Conservation (phyloP, 495 filamentous ascomycete species). For the Daldinia loculata region DNA sequence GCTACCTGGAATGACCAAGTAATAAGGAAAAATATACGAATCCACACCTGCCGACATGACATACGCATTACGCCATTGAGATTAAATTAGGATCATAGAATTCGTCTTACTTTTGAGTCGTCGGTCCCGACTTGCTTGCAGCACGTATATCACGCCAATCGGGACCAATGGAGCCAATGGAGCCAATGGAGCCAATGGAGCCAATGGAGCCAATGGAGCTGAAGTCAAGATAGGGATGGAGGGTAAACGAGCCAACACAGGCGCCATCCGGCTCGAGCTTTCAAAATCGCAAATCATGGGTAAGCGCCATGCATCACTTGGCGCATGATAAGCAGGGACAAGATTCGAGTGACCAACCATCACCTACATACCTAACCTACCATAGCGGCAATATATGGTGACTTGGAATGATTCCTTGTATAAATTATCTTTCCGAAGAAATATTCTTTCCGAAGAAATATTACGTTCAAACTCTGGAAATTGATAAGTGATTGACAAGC, state of each 20-base stretch:
- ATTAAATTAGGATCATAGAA: neutral
- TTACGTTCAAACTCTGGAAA: too few relatives aligned
- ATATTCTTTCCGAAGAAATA: too few relatives aligned
- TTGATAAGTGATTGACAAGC: too few relatives aligned
- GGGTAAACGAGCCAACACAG: neutral
- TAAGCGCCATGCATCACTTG: slow-evolving; percentile 30
- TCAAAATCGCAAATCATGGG: slow-evolving; percentile 20
- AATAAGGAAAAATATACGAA: too few relatives aligned
- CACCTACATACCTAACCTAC: too few relatives aligned
- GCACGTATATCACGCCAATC: neutral
- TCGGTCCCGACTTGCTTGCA: neutral
- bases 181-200: too few relatives aligned
- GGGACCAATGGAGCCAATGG: neutral
- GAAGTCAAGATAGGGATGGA: neutral
- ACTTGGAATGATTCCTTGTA: too few relatives aligned
- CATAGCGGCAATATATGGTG: too few relatives aligned
- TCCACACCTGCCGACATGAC: neutral
- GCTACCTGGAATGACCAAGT: too few relatives aligned
- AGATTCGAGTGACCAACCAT: slow-evolving; percentile 19
- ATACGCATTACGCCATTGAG: neutral
- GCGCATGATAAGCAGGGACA: slow-evolving; percentile 2
- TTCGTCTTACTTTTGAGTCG: neutral
- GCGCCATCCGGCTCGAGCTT: neutral
- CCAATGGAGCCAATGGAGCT: neutral
- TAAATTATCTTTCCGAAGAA: too few relatives aligned